Evolutionary conservation across 1,139 yeast species (phyloP), one percentile per base, ranked within the genome.

Genomic region (Zygosaccharomyces pseudobailii): DNA sequence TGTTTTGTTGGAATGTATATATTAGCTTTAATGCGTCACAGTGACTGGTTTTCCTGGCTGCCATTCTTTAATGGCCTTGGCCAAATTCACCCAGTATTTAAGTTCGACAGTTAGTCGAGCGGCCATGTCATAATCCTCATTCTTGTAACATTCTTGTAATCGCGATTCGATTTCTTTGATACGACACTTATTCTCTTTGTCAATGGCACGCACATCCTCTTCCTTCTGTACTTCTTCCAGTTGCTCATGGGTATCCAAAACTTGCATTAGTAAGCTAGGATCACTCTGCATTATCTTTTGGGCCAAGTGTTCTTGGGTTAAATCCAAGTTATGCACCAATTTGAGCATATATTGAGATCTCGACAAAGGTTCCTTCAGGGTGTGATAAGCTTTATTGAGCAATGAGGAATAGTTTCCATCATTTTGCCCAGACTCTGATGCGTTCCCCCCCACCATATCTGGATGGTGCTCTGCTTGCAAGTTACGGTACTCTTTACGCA

Each of bases 61-160:
- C 90, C 92, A 84, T 44, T 87, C 90, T 56, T 78, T 79, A 40
- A 89, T 76, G 4, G 87, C 90, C 42, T 76, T 76, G 43, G 79
- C 80, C 36, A 90, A 80, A 61, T 87, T 89, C 42, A 75, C 76
- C 95, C 96, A 90, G 63, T 89, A 92, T 62, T 87, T 87, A 53
- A 92, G 69, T 54, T 78, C 76, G 25, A 88, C 79, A 1, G 95
- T 84, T 51, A 82, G 81, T 50, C 76, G 68, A 50, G 84, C 79
- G 23, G 94, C 84, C 4, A 58, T 52, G 2, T 67, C 69, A 43
- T 78, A 62, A 22, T 68, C 61, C 27, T 77, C 65, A 3, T 48
- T 50, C 3, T 56, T 54, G 57, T 71, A 80, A 19, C 74, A 63
- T 6, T 65, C 42, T 5, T 48, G 50, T 24, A 70, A 50, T 39